phyloP scores from a whole-genome alignment of 2,329 filamentous ascomycete species.

The Karstenula rhodostoma region DNA sequence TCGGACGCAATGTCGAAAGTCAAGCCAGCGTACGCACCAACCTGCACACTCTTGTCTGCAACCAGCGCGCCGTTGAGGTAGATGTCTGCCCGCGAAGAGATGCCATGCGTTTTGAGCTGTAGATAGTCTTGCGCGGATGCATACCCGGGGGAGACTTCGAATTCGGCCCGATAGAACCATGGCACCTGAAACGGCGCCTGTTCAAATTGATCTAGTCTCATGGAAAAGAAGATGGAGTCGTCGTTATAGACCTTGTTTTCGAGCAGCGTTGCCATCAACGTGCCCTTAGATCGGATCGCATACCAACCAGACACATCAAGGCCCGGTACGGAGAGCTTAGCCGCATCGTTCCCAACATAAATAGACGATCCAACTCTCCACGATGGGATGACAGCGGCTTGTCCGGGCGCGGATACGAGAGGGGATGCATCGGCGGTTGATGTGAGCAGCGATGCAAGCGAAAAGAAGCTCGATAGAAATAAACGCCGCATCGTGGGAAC shows the following conservation, averaged over 20 bases:
- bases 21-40: constrained; percentile 65
- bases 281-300: constrained; percentile 59
- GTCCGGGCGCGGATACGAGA: constrained; percentile 17
- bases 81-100: constrained; percentile 67
- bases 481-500: neutral
- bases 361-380: constrained; percentile 34
- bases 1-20: constrained; percentile 62
- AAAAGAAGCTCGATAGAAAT: neutral
- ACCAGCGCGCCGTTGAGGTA: constrained; percentile 65
- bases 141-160: constrained; percentile 44
- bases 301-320: constrained; percentile 62
- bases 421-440: constrained; percentile 1
- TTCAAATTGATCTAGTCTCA: constrained; percentile 58
- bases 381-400: constrained; percentile 22
- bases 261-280: constrained; percentile 66
- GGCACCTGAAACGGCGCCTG: constrained; percentile 60
- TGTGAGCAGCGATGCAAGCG: constrained; percentile 13
- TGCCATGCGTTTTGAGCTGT: constrained; percentile 65
- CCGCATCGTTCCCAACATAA: constrained; percentile 19
- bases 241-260: constrained; percentile 61
- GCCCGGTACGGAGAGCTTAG: constrained; percentile 25
- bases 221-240: constrained; percentile 62
- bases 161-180: constrained; percentile 68
- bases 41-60: constrained; percentile 58
- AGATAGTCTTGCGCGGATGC: constrained; percentile 52